A percentile compares a stretch with the other conserved stretches of the same genome.
Evolutionary conservation across 78 protist species (phyloP).

Genomic region (Dictyostelium citrinum): DNA sequence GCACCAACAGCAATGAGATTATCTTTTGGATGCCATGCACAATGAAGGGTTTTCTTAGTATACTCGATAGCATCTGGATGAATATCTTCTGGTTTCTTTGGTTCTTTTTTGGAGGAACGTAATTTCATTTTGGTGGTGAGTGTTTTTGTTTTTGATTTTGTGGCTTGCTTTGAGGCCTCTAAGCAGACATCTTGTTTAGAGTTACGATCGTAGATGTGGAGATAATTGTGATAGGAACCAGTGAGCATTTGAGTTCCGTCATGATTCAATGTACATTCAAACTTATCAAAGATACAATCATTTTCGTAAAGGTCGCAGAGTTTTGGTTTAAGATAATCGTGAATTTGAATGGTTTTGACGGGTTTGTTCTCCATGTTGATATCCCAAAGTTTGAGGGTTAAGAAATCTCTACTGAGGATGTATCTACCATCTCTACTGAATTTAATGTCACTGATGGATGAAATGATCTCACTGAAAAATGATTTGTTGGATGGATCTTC

Average conservation of each 20-base stretch:
- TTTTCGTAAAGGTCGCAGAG: constrained; percentile 96
- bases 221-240: constrained; percentile 94
- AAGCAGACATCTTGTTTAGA: constrained; percentile 64
- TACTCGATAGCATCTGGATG: constrained; percentile 71
- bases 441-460: constrained; percentile 92
- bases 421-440: constrained; percentile 92
- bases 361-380: constrained; percentile 77
- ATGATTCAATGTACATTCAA: constrained; percentile 89
- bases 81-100: constrained; percentile 68
- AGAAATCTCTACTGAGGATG: constrained; percentile 95
- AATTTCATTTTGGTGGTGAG: constrained; percentile 66
- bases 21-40: constrained; percentile 81
- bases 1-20: constrained; percentile 80
- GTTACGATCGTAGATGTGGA: constrained; percentile 91
- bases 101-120: constrained; percentile 69
- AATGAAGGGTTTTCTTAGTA: constrained; percentile 75
- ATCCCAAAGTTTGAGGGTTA: constrained; percentile 90
- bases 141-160: constrained; percentile 64
- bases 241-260: constrained; percentile 89
- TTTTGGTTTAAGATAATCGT: constrained; percentile 91
- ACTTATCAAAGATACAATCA: constrained; percentile 96
- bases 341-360: constrained; percentile 78
- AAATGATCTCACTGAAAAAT: constrained; percentile 94
- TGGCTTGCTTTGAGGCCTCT: constrained; percentile 75
- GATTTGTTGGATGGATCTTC: constrained; percentile 69